Conservation (phyloP, 2,329 filamentous ascomycete genomes). For the Cladophialophora chaetospira region DNA sequence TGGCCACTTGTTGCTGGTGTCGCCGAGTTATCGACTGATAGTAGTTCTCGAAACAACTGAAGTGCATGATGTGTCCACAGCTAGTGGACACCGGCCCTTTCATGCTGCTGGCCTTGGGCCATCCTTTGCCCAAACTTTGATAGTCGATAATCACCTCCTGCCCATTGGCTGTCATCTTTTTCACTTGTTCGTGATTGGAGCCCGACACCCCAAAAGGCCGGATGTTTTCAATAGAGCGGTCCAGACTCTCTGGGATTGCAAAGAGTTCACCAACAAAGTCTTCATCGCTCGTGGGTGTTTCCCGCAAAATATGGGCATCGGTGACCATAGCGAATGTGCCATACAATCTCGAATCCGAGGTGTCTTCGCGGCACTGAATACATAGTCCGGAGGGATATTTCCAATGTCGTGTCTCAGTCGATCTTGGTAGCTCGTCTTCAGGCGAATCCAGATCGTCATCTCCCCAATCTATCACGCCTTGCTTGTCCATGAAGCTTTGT, state of each 20-base stretch:
- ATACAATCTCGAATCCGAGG: slow-evolving; percentile 82
- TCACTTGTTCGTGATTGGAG: slow-evolving; percentile 76
- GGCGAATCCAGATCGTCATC: slow-evolving; percentile 73
- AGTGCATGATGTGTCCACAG: slow-evolving; percentile 99
- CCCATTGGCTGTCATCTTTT: slow-evolving; percentile 74
- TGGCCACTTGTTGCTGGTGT: slow-evolving; percentile 88
- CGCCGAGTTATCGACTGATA: slow-evolving; percentile 79
- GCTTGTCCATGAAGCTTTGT: slow-evolving; percentile 87
- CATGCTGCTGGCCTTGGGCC: slow-evolving; percentile 66
- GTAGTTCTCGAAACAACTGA: slow-evolving; percentile 90
- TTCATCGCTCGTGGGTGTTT: slow-evolving; percentile 78
- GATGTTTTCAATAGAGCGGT: slow-evolving; percentile 77
- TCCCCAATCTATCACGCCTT: slow-evolving; percentile 85
- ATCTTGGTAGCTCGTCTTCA: slow-evolving; percentile 52
- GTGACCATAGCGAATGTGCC: slow-evolving; percentile 90
- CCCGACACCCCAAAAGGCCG: slow-evolving; percentile 89
- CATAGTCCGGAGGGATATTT: slow-evolving; percentile 92
- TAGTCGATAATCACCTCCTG: slow-evolving; percentile 71
- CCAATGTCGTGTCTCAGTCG: slow-evolving; percentile 72
- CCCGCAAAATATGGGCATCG: slow-evolving; percentile 80
- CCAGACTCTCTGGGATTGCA: slow-evolving; percentile 76
- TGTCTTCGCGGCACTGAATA: slow-evolving; percentile 95
- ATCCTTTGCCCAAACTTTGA: slow-evolving; percentile 86
- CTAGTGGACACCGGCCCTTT: slow-evolving; percentile 82
- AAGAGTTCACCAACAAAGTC: slow-evolving; percentile 84